These are phyloP conservation scores for Spathaspora hagerdaliae DNA, from an alignment of 805 yeast genomes.

Conservation along the genomic window DNA sequence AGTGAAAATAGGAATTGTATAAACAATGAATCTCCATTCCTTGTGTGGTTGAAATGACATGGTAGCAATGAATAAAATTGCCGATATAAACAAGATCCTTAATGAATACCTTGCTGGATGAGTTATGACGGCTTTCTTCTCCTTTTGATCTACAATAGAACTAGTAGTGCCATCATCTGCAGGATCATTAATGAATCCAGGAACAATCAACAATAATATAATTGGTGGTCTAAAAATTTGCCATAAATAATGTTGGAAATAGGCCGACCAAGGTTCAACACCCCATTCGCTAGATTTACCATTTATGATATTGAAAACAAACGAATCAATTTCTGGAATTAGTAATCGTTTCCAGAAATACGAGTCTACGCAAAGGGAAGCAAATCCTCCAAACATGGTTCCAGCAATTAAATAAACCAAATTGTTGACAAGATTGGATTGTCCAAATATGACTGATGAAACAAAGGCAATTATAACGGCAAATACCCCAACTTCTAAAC, in stretches of 20 bases:
- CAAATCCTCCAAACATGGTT: slow-evolving; percentile 42
- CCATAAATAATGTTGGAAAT: slow-evolving; percentile 50
- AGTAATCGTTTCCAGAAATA: slow-evolving; percentile 62
- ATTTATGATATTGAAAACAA: slow-evolving; percentile 68
- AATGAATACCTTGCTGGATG: slow-evolving; percentile 32
- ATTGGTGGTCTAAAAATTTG: slow-evolving; percentile 41
- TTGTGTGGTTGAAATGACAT: slow-evolving; percentile 87
- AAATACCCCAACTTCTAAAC: slow-evolving; percentile 66
- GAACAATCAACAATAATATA: slow-evolving; percentile 35
- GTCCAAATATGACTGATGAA: slow-evolving; percentile 42
- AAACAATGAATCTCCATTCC: slow-evolving; percentile 88
- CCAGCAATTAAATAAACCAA: slow-evolving; percentile 46
- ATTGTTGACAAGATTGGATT: slow-evolving; percentile 38
- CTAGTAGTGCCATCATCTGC: slow-evolving; percentile 20
- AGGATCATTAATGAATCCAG: slow-evolving; percentile 43
- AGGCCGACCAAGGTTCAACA: slow-evolving; percentile 65
- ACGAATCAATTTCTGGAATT: slow-evolving; percentile 75
- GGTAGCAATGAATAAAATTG: slow-evolving; percentile 51
- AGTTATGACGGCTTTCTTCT: slow-evolving; percentile 13
- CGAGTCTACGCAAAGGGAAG: slow-evolving; percentile 59
- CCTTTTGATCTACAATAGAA: slow-evolving; percentile 8
- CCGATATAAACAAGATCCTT: slow-evolving; percentile 46
- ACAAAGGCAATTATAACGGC: slow-evolving; percentile 45
- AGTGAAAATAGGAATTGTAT: slow-evolving; percentile 66
- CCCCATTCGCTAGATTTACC: slow-evolving; percentile 86